Conservation (phyloP, 148 eudicot species). For the Gaultheria prostrata region DNA sequence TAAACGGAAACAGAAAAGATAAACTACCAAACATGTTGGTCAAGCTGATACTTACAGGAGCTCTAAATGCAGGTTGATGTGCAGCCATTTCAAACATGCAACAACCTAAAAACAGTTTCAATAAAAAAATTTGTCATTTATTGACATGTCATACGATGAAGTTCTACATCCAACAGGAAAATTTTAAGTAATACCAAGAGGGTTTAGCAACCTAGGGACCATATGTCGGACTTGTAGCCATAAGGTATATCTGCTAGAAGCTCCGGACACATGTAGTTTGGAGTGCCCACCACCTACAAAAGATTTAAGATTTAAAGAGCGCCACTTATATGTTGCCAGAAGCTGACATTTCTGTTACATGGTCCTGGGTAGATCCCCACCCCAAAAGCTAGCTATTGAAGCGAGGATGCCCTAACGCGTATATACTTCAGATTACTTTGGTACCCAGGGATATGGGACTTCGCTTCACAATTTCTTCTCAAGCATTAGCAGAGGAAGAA, state of each 20-base stretch:
- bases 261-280: conserved; percentile 93
- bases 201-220: conserved; percentile 72
- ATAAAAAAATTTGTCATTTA: background rate
- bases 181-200: background rate
- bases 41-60: conserved; percentile 58
- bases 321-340: background rate
- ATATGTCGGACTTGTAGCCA: conserved; percentile 89
- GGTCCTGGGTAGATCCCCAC: no score
- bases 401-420: no score
- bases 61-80: conserved; percentile 85
- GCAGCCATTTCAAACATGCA: conserved; percentile 98
- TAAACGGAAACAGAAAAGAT: background rate
- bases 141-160: background rate
- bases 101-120: conserved; percentile 53
- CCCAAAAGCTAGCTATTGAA: no score
- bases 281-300: conserved; percentile 68
- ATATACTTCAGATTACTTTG: no score
- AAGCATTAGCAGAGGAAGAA: background rate
- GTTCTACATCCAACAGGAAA: background rate
- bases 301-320: background rate
- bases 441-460: no score
- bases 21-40: background rate
- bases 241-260: conserved; percentile 74
- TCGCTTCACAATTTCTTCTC: background rate
- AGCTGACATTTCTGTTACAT: background rate